A percentile compares a stretch with the other conserved stretches of the same genome.
These are phyloP conservation scores for Picochlorum costavermella DNA, from an alignment of 139 green algal species.

Conservation along the genomic window DNA sequence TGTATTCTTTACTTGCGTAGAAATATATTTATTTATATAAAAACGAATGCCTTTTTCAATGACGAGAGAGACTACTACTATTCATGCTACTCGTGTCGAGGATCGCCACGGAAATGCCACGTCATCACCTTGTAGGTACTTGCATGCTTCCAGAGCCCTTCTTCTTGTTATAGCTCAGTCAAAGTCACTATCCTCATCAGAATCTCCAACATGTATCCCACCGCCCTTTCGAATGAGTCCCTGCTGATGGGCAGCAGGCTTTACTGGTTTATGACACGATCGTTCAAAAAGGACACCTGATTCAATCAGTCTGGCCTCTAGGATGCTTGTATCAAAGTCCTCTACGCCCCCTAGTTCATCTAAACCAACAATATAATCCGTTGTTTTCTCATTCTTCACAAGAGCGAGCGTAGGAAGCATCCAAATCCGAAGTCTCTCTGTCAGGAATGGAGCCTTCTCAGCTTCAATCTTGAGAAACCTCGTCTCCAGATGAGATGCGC, in stretches of 20 bases:
- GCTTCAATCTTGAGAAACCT: constrained; percentile 90
- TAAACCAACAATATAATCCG: constrained; percentile 69
- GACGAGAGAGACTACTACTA: too few species aligned
- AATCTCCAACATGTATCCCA: constrained; percentile 30
- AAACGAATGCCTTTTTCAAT: too few species aligned
- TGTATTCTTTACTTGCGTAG: background rate
- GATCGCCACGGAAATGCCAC: too few species aligned
- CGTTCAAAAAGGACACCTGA: constrained; percentile 26
- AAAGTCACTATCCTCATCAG: constrained; percentile 76
- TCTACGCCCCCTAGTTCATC: constrained; percentile 58
- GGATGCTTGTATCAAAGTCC: constrained; percentile 39
- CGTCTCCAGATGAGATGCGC: constrained; percentile 59
- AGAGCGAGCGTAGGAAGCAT: constrained; percentile 91
- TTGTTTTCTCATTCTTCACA: constrained; percentile 81
- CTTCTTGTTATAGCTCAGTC: constrained; percentile 23
- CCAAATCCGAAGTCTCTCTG: constrained; percentile 77
- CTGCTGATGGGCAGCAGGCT: constrained; percentile 22
- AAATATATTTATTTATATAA: too few species aligned
- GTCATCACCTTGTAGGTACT: too few species aligned
- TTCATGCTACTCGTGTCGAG: too few species aligned
- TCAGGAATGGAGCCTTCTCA: constrained; percentile 90
- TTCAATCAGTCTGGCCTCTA: constrained; percentile 10
- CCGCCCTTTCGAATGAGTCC: constrained; percentile 26
- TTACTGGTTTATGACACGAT: constrained; percentile 12
- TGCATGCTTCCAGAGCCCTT: too few species aligned